Percentiles rank a stretch among this genome's conserved stretches.
Conservation (phyloP, 169 alveolate species). For the Amoebophrya sp. region DNA sequence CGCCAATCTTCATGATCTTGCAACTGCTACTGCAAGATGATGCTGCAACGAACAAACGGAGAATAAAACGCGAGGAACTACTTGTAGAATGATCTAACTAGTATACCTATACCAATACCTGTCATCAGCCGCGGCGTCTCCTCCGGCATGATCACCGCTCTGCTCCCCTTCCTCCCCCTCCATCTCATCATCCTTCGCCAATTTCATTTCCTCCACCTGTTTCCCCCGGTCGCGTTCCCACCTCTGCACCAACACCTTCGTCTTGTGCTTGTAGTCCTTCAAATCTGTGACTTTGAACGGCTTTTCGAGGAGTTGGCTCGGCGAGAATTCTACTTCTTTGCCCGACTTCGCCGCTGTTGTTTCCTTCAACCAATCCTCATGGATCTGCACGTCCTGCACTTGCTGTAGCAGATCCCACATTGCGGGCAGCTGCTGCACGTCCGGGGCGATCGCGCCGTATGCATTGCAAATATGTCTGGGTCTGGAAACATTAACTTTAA, state of each 20-base stretch:
- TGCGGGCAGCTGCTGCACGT: not conserved
- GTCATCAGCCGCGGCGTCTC: not conserved
- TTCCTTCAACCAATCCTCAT: not conserved
- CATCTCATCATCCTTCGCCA: not conserved
- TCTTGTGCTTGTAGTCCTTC: not conserved
- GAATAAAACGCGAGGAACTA: no score
- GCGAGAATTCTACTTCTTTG: not conserved
- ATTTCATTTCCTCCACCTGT: not conserved
- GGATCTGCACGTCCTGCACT: not conserved
- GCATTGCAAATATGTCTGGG: no score
- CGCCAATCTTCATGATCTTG: no score
- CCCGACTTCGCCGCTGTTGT: not conserved
- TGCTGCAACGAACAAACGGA: no score
- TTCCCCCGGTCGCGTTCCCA: not conserved
- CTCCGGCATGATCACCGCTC: not conserved
- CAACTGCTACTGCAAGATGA: no score
- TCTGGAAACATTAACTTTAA: no score
- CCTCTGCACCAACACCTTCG: not conserved
- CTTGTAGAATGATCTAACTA: no score
- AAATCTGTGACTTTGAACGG: not conserved
- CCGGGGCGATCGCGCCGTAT: not conserved
- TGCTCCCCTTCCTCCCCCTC: not conserved
- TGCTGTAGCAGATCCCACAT: not conserved
- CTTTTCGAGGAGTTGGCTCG: not conserved
- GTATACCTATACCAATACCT: no score